phyloP scores from a whole-genome alignment of 139 green algal species.

The Chlamydomonas incerta region DNA sequence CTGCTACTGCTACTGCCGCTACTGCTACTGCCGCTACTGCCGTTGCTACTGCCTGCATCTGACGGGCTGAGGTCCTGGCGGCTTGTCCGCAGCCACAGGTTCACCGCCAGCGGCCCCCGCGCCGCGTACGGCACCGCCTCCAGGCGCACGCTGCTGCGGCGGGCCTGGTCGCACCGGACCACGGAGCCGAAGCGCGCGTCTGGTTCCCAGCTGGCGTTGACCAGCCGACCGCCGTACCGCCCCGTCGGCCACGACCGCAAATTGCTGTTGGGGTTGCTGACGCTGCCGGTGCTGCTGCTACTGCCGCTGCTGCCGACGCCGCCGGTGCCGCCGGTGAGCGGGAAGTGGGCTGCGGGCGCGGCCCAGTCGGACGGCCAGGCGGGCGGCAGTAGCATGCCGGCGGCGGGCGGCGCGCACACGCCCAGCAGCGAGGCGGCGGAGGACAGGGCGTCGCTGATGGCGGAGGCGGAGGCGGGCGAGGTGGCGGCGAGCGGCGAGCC shows the following conservation, averaged over 20 bases:
- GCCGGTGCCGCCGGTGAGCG: constrained; percentile 27
- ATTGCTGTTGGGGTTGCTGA: too few species aligned
- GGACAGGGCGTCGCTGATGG: background rate
- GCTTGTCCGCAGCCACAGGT: constrained; percentile 25
- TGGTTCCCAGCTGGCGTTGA: constrained; percentile 3
- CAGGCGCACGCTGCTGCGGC: background rate
- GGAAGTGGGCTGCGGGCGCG: constrained; percentile 21
- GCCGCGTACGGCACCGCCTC: background rate
- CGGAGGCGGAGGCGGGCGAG: background rate
- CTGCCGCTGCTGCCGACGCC: too few species aligned
- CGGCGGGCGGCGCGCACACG: background rate
- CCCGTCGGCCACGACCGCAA: too few species aligned
- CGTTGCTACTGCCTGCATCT: too few species aligned
- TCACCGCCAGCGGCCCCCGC: constrained; percentile 6
- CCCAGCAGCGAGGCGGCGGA: background rate
- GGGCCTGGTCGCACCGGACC: background rate
- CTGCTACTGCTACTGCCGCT: background rate
- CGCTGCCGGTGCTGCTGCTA: too few species aligned
- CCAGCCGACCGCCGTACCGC: background rate
- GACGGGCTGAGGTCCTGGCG: background rate
- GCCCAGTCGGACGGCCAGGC: constrained; percentile 36
- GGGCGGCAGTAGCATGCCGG: constrained; percentile 25
- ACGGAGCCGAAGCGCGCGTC: constrained; percentile 33
- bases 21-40: too few species aligned
- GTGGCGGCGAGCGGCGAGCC: background rate